Evolutionary conservation across 805 yeast genomes (phyloP), one percentile per base, ranked within the genome.

Genomic region (Wickerhamiella azyma): DNA sequence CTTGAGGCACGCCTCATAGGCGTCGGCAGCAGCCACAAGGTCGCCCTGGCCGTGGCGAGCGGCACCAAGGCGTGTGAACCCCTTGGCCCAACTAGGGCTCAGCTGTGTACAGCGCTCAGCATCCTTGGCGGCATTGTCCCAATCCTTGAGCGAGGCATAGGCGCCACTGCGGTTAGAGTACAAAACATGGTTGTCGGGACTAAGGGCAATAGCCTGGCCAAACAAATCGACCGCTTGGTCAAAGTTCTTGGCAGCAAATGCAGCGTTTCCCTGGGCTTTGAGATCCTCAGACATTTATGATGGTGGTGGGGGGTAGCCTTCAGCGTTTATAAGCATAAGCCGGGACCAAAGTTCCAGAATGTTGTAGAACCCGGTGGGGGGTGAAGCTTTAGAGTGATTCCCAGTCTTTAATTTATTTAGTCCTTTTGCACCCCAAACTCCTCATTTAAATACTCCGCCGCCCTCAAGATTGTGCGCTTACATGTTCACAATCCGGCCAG

Each of bases 91-190:
- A 2, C 80, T 53, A 13, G 86, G 79, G 53, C 83, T 85, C 65
- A 86, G 77, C 57, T 75, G 72, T 45, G 82, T 78, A 66, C 95
- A 82, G 59, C 81, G 76, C 49, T 83, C 66, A 14, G 97, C 98
- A 63, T 92, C 98, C 39, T 70, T 68, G 50, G 85, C 69, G 3
- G 97, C 98, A 49, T 78, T 67, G 18, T 62, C 63, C 58, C 79
- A 92, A 56, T 86, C 67, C 58, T 77, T 77, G 66, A 78, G 65
- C 6, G 96, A 84, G 4, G 96, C 81, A 58, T 80, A 80, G 48
- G 85, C 75, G 11, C 94, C 98, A 9, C 97, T 88, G 64, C 98
- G 79, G 69, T 92, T 92, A 43, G 96, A 86, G 63, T 70, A 88
- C 46, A 92, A 71, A 14, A 92, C 96, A 61, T 89, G 96, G 64